These are phyloP conservation scores for Podospora tetraspora DNA, from an alignment of 495 filamentous ascomycete species.

Conservation along the genomic window DNA sequence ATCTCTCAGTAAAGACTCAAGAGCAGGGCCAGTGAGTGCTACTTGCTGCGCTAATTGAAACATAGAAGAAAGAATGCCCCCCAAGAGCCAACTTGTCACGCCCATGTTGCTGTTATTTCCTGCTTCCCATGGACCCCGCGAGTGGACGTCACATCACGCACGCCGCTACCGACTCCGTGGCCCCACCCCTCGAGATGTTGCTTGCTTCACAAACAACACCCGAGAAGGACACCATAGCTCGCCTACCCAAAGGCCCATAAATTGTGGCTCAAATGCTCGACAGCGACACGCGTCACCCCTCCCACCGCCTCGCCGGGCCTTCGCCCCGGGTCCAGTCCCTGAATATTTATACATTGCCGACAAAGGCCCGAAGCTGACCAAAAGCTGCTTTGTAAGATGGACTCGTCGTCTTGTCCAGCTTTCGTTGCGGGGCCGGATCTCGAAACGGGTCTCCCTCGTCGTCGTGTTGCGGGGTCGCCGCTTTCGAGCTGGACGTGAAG, in stretches of 20 bases:
- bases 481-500: slow-evolving; percentile 33
- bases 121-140: not conserved
- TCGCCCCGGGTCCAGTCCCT: not conserved
- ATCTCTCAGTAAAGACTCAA: not conserved
- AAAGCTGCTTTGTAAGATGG: slow-evolving; percentile 44
- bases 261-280: slow-evolving; percentile 27
- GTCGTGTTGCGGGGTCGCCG: slow-evolving; percentile 27
- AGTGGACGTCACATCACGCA: too few species aligned
- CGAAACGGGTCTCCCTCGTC: slow-evolving; percentile 45
- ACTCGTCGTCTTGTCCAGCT: slow-evolving; percentile 16
- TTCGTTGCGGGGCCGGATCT: slow-evolving; percentile 31
- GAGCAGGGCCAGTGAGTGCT: not conserved
- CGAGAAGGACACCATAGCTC: not conserved
- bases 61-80: not conserved
- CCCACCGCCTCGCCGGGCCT: not conserved
- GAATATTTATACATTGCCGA: slow-evolving; percentile 1
- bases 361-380: slow-evolving; percentile 41
- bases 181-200: not conserved
- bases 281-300: slow-evolving; percentile 10
- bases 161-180: not conserved
- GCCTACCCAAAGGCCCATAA: slow-evolving; percentile 29
- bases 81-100: not conserved
- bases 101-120: not conserved
- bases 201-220: not conserved
- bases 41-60: not conserved